Base-by-base conservation (phyloP, 371 early-diverging fungal genomes). In the Mucor plumbeus region DNA sequence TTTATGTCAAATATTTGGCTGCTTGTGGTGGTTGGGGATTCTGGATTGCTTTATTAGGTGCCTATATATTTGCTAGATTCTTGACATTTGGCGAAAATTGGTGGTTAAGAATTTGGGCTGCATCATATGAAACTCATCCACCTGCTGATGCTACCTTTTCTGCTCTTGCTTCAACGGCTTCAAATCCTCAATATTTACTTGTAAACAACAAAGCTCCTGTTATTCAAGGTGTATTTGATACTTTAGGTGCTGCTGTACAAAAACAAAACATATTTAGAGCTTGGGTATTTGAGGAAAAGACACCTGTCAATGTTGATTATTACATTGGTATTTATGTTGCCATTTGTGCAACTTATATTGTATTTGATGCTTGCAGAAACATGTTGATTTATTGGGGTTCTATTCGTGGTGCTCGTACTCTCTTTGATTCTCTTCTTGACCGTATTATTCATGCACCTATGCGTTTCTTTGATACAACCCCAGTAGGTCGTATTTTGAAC, bases 391-490 rank as follows among this genome's bases (percentile, higher is more conserved):
- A 66, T 19, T 74, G 69, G 64, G 88, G 91, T 1, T 81, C 86
- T 1, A 68, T 91, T 34, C 82, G 86, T 17, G 90, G 89, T 44
- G 85, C 89, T 7, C 79, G 82, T 15, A 63, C 58, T 0, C 58
- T 92, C 17, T 89, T 89, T 65, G 62, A 77, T 57, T 72, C 77
- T 38, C 67, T 90, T 33, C 74, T 93, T 26, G 54, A 80, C 44
- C 73, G 88, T 5, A 82, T 93, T 15, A 75, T 89, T 7, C 86
- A 83, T 57, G 92, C 93, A 1, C 88, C 87, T 19, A 80, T 95
- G 65, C 83, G 91, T 8, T 96, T 96, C 83, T 95, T 95, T 72
- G 97, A 97, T 59, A 89, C 85, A 17, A 97, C 95, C n/a, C 97
- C 97, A 5, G 76, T 95, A 9, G 98, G 98, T 15, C 88, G 95